A percentile compares a stretch with the other conserved stretches of the same genome.
phyloP scores from a whole-genome alignment of 805 yeast species.

The Lipomyces orientalis region DNA sequence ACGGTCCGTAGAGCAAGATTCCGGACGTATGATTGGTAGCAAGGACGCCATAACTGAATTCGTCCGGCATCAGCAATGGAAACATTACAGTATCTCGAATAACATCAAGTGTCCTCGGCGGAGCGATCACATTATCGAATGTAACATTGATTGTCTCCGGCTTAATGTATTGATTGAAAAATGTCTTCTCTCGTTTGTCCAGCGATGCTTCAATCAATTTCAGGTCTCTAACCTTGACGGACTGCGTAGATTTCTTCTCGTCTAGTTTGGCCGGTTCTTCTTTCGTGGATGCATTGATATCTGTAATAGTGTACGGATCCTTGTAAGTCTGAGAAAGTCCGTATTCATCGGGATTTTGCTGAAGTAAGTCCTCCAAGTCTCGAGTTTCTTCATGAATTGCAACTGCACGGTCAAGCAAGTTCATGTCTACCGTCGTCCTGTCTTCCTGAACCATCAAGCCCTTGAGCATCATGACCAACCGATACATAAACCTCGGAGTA shows the following conservation, averaged over 20 bases:
- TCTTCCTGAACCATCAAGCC: constrained; percentile 26
- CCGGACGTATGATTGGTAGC: constrained; percentile 66
- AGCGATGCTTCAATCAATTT: constrained; percentile 17
- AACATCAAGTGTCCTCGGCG: constrained; percentile 28
- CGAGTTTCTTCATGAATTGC: constrained; percentile 13
- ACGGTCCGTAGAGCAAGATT: constrained; percentile 94
- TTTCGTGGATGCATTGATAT: background rate
- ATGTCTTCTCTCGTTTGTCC: constrained; percentile 26
- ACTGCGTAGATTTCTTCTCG: background rate
- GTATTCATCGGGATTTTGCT: constrained; percentile 14
- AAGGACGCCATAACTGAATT: constrained; percentile 34
- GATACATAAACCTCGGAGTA: constrained; percentile 18
- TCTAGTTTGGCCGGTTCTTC: background rate
- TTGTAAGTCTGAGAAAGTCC: background rate
- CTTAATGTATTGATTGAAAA: constrained; percentile 21
- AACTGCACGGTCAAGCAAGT: constrained; percentile 21
- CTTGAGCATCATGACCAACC: constrained; percentile 17
- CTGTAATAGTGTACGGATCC: background rate
- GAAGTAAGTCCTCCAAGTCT: constrained; percentile 11
- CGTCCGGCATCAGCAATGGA: constrained; percentile 32
- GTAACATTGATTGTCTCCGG: constrained; percentile 30
- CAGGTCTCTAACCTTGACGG: background rate
- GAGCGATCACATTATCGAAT: constrained; percentile 25
- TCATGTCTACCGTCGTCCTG: constrained; percentile 7
- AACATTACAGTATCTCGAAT: constrained; percentile 29